Percentiles rank a stretch among this genome's conserved stretches.
Evolutionary conservation across 2,329 filamentous ascomycete species (phyloP).

Genomic region (Penicillium decumbens): DNA sequence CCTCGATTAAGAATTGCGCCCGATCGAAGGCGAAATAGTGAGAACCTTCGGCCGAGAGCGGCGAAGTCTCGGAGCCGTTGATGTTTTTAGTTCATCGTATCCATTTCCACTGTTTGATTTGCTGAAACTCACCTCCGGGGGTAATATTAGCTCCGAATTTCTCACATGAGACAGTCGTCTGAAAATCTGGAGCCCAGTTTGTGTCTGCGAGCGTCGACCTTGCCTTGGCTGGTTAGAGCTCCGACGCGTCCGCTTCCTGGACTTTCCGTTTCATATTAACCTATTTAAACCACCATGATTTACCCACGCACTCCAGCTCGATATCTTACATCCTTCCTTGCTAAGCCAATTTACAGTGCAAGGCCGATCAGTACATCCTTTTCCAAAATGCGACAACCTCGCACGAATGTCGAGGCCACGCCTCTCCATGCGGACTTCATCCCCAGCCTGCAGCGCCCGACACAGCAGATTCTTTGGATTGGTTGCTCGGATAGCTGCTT

Average conservation of each 20-base stretch:
- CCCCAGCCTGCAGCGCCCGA: conserved; percentile 5
- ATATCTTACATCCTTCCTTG: neutral
- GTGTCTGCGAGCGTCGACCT: neutral
- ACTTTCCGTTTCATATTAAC: neutral
- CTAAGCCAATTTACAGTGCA: neutral
- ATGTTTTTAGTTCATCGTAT: neutral
- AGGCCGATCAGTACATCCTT: neutral
- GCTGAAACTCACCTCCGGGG: neutral
- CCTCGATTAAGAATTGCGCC: neutral
- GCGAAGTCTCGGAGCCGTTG: neutral
- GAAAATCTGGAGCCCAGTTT: neutral
- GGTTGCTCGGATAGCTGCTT: conserved; percentile 19
- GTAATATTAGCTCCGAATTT: neutral
- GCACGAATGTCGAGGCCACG: neutral
- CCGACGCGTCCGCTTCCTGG: neutral
- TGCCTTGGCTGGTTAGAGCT: neutral
- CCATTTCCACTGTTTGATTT: neutral
- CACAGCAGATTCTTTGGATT: conserved; percentile 19
- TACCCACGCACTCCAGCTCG: neutral
- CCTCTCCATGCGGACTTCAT: conserved; percentile 10
- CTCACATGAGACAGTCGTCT: neutral
- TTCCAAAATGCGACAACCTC: neutral
- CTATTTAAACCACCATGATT: neutral
- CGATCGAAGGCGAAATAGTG: neutral
- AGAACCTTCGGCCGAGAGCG: neutral